Evolutionary conservation across 345 rosid species (phyloP), one percentile per base, ranked within the genome.

Genomic region (Eucalyptus cladocalyx): DNA sequence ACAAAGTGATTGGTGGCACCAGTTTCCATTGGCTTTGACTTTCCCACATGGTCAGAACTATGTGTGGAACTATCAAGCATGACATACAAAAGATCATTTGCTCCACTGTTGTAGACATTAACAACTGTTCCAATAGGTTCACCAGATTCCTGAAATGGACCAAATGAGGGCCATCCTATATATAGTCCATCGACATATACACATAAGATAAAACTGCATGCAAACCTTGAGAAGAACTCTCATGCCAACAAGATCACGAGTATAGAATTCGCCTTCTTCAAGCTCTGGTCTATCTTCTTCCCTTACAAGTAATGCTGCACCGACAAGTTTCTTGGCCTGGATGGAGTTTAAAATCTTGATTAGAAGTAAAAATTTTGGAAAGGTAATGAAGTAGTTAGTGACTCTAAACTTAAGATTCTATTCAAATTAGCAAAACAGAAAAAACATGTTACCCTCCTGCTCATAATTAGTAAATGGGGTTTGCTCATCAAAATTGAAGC

Each of bases 201-300:
- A 86, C 88, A 43, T 53, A 83, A 62, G 49, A 54, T 86, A 86
- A 88, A 32, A 8, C 65, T 86, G 86, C 30, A 86, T 89, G 47
- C 90, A 90, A 90, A 96, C 97, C 98, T 95, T 94, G 69, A 92
- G 94, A 86, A 94, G 89, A 88, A 96, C 96, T 87, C 89, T 93
- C 98, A 97, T 93, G 91, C 99, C 99, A 90, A 96, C 89, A 88
- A 97, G 99, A 93, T 97, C 99, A 86, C 94, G 96, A 90, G 95
- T 87, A 89, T 96, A 96, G 91, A 96, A 96, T 89, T 97, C 99
- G 85, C 93, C 99, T 85, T 95, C 95, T 17, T 96, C 96, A 89
- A 97, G 92, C 56, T 93, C 93, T 28, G 99, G 99, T 90, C 97
- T 95, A 90, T 96, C 99, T 69, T 93, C 95, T 92, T 95, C 96